Evolutionary conservation across 768 basidiomycete genomes (phyloP).

Genomic region (Lactarius indigo): DNA sequence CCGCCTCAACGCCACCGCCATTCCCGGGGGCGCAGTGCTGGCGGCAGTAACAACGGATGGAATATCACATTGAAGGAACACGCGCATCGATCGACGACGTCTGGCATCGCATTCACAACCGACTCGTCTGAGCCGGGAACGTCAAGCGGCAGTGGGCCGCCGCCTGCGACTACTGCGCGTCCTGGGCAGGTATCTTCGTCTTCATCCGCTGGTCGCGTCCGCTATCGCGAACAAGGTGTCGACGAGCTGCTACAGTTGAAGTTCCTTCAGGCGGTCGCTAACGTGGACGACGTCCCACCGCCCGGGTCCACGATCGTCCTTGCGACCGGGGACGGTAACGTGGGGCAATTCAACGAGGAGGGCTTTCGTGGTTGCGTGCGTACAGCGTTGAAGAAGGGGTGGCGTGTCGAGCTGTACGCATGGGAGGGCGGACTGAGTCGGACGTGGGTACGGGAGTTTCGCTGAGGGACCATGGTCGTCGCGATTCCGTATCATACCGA

Average conservation of each 20-base stretch:
- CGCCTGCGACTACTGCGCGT: conserved; percentile 22
- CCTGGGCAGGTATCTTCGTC: conserved; percentile 21
- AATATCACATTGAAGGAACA: conserved; percentile 23
- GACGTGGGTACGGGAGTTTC: conserved; percentile 74
- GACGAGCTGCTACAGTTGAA: conserved; percentile 94
- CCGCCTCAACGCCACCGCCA: conserved; percentile 32
- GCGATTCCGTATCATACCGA: conserved; percentile 34
- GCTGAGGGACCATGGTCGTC: conserved; percentile 37
- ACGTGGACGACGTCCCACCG: conserved; percentile 64
- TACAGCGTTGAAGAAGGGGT: conserved; percentile 82
- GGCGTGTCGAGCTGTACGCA: conserved; percentile 92
- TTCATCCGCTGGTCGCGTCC: conserved; percentile 39
- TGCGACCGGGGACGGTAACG: conserved; percentile 91
- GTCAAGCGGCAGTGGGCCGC: conserved; percentile 24
- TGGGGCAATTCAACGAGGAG: conserved; percentile 88
- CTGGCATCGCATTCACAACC: conserved; percentile 29
- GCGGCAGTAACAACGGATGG: conserved; percentile 25
- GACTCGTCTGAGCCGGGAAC: conserved; percentile 33
- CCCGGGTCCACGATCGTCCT: conserved; percentile 76
- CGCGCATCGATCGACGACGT: conserved; percentile 24
- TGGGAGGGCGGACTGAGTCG: conserved; percentile 84
- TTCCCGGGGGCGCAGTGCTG: conserved; percentile 21
- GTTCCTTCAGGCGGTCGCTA: conserved; percentile 79
- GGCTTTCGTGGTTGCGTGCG: conserved; percentile 89
- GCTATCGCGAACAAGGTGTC: conserved; percentile 88